Evolutionary conservation across 1,284 basidiomycete species (phyloP).

Genomic region (Stygiomarasmius scandens): DNA sequence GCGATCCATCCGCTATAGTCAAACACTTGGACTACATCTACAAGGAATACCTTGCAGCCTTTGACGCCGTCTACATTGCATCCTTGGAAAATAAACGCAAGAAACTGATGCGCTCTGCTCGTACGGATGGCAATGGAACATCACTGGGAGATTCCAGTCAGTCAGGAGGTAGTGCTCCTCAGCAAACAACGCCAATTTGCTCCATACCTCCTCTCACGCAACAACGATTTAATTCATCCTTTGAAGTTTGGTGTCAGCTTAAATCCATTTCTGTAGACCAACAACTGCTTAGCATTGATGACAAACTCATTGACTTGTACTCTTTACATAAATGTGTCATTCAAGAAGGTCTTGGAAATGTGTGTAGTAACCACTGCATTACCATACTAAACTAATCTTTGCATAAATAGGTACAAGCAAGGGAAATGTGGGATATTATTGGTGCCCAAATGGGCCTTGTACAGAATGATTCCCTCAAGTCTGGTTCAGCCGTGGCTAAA

Average conservation of each 20-base stretch:
- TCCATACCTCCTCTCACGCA: conserved; percentile 46
- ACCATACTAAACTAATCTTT: neutral
- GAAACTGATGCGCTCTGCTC: too few relatives aligned
- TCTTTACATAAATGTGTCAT: conserved; percentile 59
- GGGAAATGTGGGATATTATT: conserved; percentile 65
- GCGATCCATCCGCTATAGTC: conserved; percentile 53
- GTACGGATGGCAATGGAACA: too few relatives aligned
- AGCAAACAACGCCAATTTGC: neutral
- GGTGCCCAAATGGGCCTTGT: conserved; percentile 66
- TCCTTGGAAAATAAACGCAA: conserved; percentile 27
- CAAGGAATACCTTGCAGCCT: conserved; percentile 54
- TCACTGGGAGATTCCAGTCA: too few relatives aligned
- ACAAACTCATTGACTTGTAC: conserved; percentile 57
- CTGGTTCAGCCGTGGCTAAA: conserved; percentile 55
- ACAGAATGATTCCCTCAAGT: conserved; percentile 62
- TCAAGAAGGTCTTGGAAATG: conserved; percentile 49
- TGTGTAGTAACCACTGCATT: conserved; percentile 31
- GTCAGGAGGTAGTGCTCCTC: too few relatives aligned
- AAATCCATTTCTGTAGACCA: conserved; percentile 43
- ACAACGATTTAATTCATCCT: conserved; percentile 49
- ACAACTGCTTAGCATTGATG: conserved; percentile 48
- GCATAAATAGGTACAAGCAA: conserved; percentile 49
- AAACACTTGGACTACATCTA: conserved; percentile 63
- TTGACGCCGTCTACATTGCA: conserved; percentile 57
- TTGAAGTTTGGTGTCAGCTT: conserved; percentile 47